Evolutionary conservation across 2,329 filamentous ascomycete genomes (phyloP).

Genomic region (Sordariomycetes sp.): DNA sequence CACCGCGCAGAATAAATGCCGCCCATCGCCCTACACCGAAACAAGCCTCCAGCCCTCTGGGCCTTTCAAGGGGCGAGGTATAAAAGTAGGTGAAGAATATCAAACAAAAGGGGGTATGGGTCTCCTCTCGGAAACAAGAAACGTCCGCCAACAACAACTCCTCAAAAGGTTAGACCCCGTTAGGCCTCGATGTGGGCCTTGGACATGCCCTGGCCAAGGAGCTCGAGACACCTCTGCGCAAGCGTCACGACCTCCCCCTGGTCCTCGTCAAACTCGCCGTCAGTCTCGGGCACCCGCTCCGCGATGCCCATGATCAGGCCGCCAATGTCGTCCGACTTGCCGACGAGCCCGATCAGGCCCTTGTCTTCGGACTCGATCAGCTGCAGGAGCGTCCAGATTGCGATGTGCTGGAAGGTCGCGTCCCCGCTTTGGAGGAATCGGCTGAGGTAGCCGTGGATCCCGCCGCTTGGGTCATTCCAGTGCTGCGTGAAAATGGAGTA

Average conservation of each 20-base stretch:
- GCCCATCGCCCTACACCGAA: background rate
- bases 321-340: slow-evolving; percentile 82
- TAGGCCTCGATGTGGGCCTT: slow-evolving; percentile 78
- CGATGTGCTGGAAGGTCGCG: slow-evolving; percentile 97
- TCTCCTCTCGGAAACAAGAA: background rate
- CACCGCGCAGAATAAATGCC: slow-evolving; percentile 4
- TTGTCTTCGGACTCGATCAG: slow-evolving; percentile 92
- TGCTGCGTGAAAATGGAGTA: slow-evolving; percentile 93
- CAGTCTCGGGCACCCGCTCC: slow-evolving; percentile 71
- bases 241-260: slow-evolving; percentile 89
- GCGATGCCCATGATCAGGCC: slow-evolving; percentile 87
- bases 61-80: background rate
- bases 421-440: slow-evolving; percentile 91
- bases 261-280: slow-evolving; percentile 77
- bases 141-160: background rate
- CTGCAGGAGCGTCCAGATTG: slow-evolving; percentile 94
- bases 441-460: slow-evolving; percentile 89
- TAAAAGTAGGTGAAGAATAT: background rate
- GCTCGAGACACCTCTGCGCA: slow-evolving; percentile 79
- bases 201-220: slow-evolving; percentile 64
- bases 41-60: background rate
- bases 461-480: slow-evolving; percentile 85
- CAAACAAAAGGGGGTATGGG: background rate
- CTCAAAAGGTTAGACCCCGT: background rate
- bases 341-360: slow-evolving; percentile 77